These are phyloP conservation scores for Phytophthora vignae DNA, from an alignment of 352 stramenopile species.

Conservation along the genomic window DNA sequence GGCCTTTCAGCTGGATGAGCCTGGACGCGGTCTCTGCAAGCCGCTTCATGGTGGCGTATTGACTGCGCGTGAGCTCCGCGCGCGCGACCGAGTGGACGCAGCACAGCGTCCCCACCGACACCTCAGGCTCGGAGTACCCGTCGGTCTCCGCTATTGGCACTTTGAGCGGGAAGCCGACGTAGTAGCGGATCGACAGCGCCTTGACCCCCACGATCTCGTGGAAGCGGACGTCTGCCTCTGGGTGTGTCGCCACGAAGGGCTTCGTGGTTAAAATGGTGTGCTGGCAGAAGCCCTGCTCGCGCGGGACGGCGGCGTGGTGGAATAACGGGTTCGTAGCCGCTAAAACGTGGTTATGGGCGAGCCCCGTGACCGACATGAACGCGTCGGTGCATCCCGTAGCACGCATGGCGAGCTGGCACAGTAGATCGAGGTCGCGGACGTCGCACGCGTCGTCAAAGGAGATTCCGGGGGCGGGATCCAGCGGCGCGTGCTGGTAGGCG, in stretches of 20 bases:
- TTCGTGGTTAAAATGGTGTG: slow-evolving; percentile 44
- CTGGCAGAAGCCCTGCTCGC: slow-evolving; percentile 48
- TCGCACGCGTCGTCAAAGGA: slow-evolving; percentile 30
- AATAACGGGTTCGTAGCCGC: slow-evolving; percentile 35
- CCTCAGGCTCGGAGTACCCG: slow-evolving; percentile 14
- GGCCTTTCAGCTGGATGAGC: slow-evolving; percentile 41
- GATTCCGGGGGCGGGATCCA: slow-evolving; percentile 5
- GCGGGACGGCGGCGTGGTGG: slow-evolving; percentile 27
- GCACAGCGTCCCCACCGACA: slow-evolving; percentile 49
- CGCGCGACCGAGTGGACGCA: slow-evolving; percentile 40
- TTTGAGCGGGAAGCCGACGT: slow-evolving; percentile 48
- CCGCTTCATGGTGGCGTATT: slow-evolving; percentile 49
- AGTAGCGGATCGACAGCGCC: slow-evolving; percentile 36
- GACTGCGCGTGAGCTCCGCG: slow-evolving; percentile 38
- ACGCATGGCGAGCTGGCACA: slow-evolving; percentile 42
- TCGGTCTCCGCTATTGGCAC: slow-evolving; percentile 14
- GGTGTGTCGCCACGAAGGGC: slow-evolving; percentile 39
- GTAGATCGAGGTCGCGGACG: slow-evolving; percentile 32
- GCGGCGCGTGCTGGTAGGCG: slow-evolving; percentile 31
- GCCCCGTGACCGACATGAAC: slow-evolving; percentile 44
- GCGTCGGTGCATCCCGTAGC: slow-evolving; percentile 32
- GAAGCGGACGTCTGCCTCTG: slow-evolving; percentile 49
- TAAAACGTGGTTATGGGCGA: slow-evolving; percentile 43
- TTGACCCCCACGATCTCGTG: slow-evolving; percentile 31
- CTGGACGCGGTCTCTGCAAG: slow-evolving; percentile 38